Evolutionary conservation across 2,329 filamentous ascomycete genomes (phyloP), one percentile per base, ranked within the genome.

Genomic region (Alternaria angustiovoidea): DNA sequence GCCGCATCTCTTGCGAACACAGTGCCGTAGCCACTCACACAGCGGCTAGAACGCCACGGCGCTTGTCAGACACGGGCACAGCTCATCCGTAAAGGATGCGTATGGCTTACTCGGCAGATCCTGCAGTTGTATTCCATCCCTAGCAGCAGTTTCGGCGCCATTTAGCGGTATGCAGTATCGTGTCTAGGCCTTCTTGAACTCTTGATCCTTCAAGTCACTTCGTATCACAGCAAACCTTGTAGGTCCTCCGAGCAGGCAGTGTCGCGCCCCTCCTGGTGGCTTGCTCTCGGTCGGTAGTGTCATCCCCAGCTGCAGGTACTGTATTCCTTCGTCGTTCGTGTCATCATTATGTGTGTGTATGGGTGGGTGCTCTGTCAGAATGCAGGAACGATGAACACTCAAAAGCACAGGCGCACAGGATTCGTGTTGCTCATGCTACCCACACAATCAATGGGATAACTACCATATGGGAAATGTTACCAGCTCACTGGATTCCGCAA

Each of bases 51-150:
- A 48, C 55, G 63, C 58, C 61, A 66, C 51, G 41, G 63, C 61
- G 63, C 55, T 53, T 62, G 61, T 51, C 55, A 59, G 49, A 51
- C 38, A 42, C 48, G 44, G 26, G 51, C 57, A 58, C 51, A 54
- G 47, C 38, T 38, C 46, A 57, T 18, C 43, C 48, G 51, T 57
- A 44, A 47, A 58, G 30, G 51, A 43, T 62, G 43, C 54, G 54
- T 57, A 18, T 24, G 39, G 42, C 32, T 53, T 54, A 56, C 26
- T 28, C 18, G 16, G 51, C 34, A 47, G 36, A 64, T 62, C 51
- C 18, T 51, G 44, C 34, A 51, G 30, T 43, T 34, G 36, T 20
- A 30, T 32, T 41, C 56, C 56, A 61, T 59, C 52, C 57, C 58
- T 64, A 59, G 55, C 20, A 28, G 30, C 48, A 30, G 32, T 34